phyloP scores from a whole-genome alignment of 495 filamentous ascomycete species.

The Astrocystis sublimbata region DNA sequence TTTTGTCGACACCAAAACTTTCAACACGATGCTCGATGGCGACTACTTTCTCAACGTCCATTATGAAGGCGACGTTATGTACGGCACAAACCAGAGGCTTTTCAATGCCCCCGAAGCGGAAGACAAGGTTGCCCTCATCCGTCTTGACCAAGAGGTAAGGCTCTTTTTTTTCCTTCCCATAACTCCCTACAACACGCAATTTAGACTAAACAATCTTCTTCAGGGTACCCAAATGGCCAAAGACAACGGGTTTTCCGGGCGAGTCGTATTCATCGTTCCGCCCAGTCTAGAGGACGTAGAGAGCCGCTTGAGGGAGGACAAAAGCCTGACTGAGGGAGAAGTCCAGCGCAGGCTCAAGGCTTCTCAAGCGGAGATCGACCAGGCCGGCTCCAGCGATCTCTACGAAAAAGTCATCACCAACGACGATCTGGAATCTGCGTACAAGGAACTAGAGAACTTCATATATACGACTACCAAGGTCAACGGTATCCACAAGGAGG shows the following conservation, averaged over 20 bases:
- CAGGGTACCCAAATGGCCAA: slow-evolving; percentile 75
- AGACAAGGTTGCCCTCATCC: slow-evolving; percentile 52
- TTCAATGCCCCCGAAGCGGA: slow-evolving; percentile 47
- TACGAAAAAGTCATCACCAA: slow-evolving; percentile 72
- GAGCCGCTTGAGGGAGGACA: slow-evolving; percentile 56
- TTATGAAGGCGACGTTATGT: slow-evolving; percentile 40
- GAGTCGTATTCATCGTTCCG: slow-evolving; percentile 72
- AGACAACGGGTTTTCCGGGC: slow-evolving; percentile 64
- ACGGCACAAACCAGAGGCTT: slow-evolving; percentile 48
- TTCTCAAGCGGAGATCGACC: slow-evolving; percentile 66
- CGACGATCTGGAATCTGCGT: slow-evolving; percentile 69
- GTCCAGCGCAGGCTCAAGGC: slow-evolving; percentile 60
- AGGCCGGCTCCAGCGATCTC: slow-evolving; percentile 58
- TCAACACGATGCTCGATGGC: slow-evolving; percentile 52
- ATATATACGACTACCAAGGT: slow-evolving; percentile 26
- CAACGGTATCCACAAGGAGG: slow-evolving; percentile 21
- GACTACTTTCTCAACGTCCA: slow-evolving; percentile 54
- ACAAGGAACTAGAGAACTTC: slow-evolving; percentile 24
- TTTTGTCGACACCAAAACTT: slow-evolving; percentile 49
- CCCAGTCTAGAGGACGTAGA: slow-evolving; percentile 65
- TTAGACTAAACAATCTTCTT: slow-evolving; percentile 22
- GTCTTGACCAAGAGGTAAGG: slow-evolving; percentile 58
- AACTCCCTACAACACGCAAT: neutral
- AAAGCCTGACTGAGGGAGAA: slow-evolving; percentile 63
- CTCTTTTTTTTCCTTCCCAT: neutral